Conservation (phyloP, 1,284 basidiomycete genomes). For the Naganishia sp. region DNA sequence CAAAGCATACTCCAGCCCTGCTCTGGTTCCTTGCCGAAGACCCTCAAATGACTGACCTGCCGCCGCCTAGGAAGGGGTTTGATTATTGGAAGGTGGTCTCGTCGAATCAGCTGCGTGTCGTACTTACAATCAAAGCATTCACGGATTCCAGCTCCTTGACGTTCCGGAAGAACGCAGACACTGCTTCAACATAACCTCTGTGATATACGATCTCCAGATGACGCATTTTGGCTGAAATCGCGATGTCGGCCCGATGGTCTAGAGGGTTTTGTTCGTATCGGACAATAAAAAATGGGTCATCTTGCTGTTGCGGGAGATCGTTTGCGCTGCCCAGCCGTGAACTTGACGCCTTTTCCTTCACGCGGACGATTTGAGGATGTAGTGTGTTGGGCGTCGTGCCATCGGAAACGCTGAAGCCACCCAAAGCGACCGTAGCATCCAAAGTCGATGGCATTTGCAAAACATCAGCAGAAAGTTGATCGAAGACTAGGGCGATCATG, state of each 20-base stretch:
- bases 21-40: constrained; percentile 89
- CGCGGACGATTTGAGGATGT: constrained; percentile 90
- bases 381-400: constrained; percentile 79
- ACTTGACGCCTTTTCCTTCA: constrained; percentile 63
- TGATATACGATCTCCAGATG: constrained; percentile 99
- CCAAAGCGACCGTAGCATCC: constrained; percentile 79
- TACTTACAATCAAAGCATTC: constrained; percentile 73
- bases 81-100: neutral
- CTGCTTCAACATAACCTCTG: constrained; percentile 86
- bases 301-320: constrained; percentile 40
- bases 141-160: constrained; percentile 94
- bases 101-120: neutral
- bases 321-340: constrained; percentile 38
- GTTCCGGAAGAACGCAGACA: constrained; percentile 90
- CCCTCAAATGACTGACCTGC: constrained; percentile 95
- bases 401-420: constrained; percentile 87
- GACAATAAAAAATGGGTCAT: constrained; percentile 86
- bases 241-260: constrained; percentile 89
- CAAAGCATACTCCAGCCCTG: constrained; percentile 90
- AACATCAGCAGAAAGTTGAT: constrained; percentile 81
- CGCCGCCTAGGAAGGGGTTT: constrained; percentile 63
- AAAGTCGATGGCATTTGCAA: constrained; percentile 84
- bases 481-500: constrained; percentile 85
- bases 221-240: constrained; percentile 84
- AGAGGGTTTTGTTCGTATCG: constrained; percentile 93